Evolutionary conservation across 345 rosid species (phyloP).

Genomic region (Aegle marmelos): DNA sequence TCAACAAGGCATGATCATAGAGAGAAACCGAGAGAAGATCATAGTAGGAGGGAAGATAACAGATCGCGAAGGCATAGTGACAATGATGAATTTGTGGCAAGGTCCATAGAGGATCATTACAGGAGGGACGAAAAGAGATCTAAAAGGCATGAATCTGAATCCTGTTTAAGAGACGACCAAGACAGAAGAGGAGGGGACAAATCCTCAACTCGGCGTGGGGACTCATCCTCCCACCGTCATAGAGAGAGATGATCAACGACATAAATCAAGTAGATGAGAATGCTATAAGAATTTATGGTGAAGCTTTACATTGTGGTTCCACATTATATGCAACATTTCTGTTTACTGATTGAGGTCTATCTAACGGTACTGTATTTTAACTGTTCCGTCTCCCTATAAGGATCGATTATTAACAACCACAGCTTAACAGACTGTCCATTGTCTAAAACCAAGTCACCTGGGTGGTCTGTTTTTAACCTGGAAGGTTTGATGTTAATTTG

Average conservation of each 20-base stretch:
- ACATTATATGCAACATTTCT: background rate
- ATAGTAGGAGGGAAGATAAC: conserved; percentile 33
- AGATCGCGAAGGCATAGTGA: conserved; percentile 33
- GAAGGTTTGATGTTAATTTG: background rate
- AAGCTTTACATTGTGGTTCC: background rate
- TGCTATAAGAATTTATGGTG: background rate
- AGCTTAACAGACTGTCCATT: background rate
- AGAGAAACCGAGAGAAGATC: conserved; percentile 36
- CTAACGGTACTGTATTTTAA: too few relatives aligned
- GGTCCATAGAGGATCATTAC: conserved; percentile 30
- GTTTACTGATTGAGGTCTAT: background rate
- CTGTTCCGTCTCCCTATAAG: background rate
- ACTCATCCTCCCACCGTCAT: conserved; percentile 28
- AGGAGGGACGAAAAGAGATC: conserved; percentile 28
- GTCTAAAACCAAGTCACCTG: background rate
- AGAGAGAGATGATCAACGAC: conserved; percentile 28
- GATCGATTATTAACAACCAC: background rate
- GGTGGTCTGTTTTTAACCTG: background rate
- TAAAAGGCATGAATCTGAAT: conserved; percentile 35
- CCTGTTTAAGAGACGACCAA: conserved; percentile 30
- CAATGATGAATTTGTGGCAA: conserved; percentile 21
- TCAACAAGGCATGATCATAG: conserved; percentile 22
- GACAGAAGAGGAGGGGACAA: conserved; percentile 22
- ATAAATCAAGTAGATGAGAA: conserved; percentile 23
- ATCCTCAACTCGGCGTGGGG: conserved; percentile 13